Evolutionary conservation across 1,284 basidiomycete species (phyloP).

Genomic region (Filobasidium uniguttulatum): DNA sequence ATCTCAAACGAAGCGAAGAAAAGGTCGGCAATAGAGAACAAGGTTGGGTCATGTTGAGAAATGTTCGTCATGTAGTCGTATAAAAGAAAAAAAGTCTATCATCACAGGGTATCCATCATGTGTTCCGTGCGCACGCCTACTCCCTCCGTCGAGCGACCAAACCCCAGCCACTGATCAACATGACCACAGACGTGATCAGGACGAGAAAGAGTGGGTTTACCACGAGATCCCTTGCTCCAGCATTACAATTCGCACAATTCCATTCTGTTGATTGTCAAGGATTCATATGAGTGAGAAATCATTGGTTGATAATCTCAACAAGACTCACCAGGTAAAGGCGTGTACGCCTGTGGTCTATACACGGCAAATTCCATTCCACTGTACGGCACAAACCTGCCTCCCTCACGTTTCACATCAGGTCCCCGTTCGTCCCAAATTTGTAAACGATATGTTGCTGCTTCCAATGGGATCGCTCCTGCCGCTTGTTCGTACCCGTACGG

Average conservation of each 20-base stretch:
- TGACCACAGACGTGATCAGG: conserved; percentile 12
- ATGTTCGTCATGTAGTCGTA: no score
- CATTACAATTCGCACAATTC: conserved; percentile 56
- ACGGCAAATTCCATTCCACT: conserved; percentile 61
- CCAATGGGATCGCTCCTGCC: conserved; percentile 53
- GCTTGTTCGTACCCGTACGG: conserved; percentile 57
- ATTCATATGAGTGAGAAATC: not conserved
- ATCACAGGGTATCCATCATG: no score
- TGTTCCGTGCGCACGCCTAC: not conserved
- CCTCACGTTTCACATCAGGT: conserved; percentile 43
- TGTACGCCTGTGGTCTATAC: conserved; percentile 54
- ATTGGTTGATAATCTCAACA: conserved; percentile 4
- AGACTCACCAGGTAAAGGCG: conserved; percentile 8
- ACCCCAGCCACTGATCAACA: conserved; percentile 14
- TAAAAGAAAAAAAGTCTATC: no score
- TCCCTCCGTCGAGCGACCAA: conserved; percentile 9
- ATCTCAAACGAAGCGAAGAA: not conserved
- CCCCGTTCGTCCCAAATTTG: conserved; percentile 69
- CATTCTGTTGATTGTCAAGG: no score
- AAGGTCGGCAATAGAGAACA: not conserved
- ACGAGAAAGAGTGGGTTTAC: conserved; percentile 9
- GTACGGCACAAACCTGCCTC: conserved; percentile 60
- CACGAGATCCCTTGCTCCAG: conserved; percentile 19
- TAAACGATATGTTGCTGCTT: conserved; percentile 59
- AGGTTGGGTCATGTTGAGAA: no score